These are phyloP conservation scores for Patellifolia procumbens DNA, from an alignment of 179 eudicot genomes.

Conservation along the genomic window DNA sequence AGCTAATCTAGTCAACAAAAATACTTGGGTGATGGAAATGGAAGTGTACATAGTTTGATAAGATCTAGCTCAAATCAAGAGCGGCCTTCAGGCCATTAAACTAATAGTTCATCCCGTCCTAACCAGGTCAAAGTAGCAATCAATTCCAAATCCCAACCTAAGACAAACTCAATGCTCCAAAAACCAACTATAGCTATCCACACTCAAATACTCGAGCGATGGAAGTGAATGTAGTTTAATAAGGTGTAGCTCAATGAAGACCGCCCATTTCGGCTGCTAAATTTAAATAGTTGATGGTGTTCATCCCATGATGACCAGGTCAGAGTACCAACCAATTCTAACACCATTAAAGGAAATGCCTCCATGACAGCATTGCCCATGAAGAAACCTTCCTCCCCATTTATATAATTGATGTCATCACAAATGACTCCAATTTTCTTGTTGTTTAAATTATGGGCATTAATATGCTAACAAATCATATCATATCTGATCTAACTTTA, in stretches of 20 bases:
- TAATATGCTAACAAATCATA: background rate
- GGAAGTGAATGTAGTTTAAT: no score
- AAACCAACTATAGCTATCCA: no score
- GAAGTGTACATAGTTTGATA: background rate
- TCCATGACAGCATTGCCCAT: slow-evolving; percentile 7
- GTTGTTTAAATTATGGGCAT: background rate
- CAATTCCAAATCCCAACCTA: background rate
- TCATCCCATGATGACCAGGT: no score
- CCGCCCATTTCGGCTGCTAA: no score
- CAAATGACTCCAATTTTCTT: background rate
- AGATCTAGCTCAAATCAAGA: slow-evolving; percentile 6
- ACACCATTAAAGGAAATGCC: no score
- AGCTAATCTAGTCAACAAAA: background rate
- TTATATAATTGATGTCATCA: background rate
- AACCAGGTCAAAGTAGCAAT: background rate
- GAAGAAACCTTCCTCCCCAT: background rate
- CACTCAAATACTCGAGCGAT: no score
- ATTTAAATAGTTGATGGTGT: no score
- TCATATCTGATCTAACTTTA: background rate
- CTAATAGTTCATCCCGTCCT: background rate
- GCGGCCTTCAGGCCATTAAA: background rate
- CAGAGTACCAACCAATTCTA: no score
- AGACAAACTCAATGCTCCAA: slow-evolving; percentile 2
- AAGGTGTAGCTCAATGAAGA: no score
- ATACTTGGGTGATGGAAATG: no score